A percentile compares a stretch with the other conserved stretches of the same genome.
Evolutionary conservation across 805 yeast genomes (phyloP).

Genomic region (Teunomyces lycoperdinae): DNA sequence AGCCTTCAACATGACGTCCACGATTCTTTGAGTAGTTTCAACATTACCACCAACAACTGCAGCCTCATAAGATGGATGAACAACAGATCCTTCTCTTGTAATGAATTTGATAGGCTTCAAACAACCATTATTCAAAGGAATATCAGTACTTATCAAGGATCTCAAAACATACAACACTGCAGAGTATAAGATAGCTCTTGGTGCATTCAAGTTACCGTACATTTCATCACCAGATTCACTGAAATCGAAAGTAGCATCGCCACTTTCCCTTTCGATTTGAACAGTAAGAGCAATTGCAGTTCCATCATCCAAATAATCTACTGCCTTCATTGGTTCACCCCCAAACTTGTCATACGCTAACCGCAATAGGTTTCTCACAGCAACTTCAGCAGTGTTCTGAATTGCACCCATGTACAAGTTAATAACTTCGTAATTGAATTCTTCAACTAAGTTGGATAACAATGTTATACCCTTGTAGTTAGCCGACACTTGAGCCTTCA

Average conservation of each 20-base stretch:
- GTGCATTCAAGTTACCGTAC: conserved; percentile 90
- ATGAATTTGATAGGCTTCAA: conserved; percentile 69
- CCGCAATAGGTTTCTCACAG: conserved; percentile 50
- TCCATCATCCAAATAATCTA: conserved; percentile 80
- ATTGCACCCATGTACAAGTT: conserved; percentile 77
- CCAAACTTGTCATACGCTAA: conserved; percentile 38
- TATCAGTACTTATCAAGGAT: conserved; percentile 78
- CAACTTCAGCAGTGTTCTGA: conserved; percentile 70
- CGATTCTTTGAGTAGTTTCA: conserved; percentile 89
- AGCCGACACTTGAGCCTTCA: conserved; percentile 63
- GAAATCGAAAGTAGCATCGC: conserved; percentile 76
- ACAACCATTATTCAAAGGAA: conserved; percentile 94
- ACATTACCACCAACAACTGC: conserved; percentile 94
- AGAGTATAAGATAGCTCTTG: conserved; percentile 82
- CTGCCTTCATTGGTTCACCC: conserved; percentile 44
- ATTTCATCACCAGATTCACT: conserved; percentile 83
- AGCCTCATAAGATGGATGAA: conserved; percentile 78
- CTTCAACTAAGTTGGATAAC: conserved; percentile 56
- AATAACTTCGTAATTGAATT: conserved; percentile 59
- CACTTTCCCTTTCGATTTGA: conserved; percentile 44
- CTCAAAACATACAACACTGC: conserved; percentile 87
- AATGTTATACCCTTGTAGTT: conserved; percentile 80
- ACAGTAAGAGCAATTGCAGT: conserved; percentile 60
- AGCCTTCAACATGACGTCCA: conserved; percentile 84
- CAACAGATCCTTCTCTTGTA: conserved; percentile 34